These are phyloP conservation scores for Yueomyces sinensis DNA, from an alignment of 805 yeast species.

Conservation along the genomic window DNA sequence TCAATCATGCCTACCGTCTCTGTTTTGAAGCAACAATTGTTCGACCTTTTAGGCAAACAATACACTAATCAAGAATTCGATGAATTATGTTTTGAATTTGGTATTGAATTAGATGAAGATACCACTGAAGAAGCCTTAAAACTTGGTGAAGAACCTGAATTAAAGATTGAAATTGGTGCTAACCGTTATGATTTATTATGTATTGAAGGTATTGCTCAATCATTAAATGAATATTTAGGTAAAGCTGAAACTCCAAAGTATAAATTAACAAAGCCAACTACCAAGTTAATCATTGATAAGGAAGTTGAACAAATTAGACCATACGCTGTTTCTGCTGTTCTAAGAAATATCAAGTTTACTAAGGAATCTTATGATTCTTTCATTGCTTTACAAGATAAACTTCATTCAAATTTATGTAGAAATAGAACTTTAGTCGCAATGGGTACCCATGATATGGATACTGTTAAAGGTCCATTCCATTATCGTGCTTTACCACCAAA, in stretches of 20 bases:
- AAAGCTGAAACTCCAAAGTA: slow-evolving; percentile 51
- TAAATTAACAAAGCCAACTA: slow-evolving; percentile 46
- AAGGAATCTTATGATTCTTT: slow-evolving; percentile 85
- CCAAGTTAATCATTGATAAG: slow-evolving; percentile 61
- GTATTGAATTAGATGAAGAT: slow-evolving; percentile 96
- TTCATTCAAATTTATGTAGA: slow-evolving; percentile 92
- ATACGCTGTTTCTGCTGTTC: slow-evolving; percentile 87
- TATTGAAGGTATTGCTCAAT: slow-evolving; percentile 94
- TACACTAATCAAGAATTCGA: slow-evolving; percentile 87
- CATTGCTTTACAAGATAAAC: slow-evolving; percentile 89
- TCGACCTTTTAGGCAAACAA: slow-evolving; percentile 55
- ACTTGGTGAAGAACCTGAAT: slow-evolving; percentile 61
- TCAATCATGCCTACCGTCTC: slow-evolving; percentile 83
- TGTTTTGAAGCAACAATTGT: slow-evolving; percentile 89
- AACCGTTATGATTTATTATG: slow-evolving; percentile 97
- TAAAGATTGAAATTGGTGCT: slow-evolving; percentile 95
- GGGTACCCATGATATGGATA: slow-evolving; percentile 93
- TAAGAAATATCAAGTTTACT: slow-evolving; percentile 71
- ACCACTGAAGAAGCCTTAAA: slow-evolving; percentile 50
- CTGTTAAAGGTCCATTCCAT: slow-evolving; percentile 67
- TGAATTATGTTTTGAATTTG: slow-evolving; percentile 93
- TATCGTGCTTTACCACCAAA: slow-evolving; percentile 76
- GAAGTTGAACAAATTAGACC: slow-evolving; percentile 73
- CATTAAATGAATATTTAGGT: slow-evolving; percentile 83
- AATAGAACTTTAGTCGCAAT: slow-evolving; percentile 95